These are phyloP conservation scores for Hordeum marinum DNA, from an alignment of 176 grass and related monocot species.

Conservation along the genomic window DNA sequence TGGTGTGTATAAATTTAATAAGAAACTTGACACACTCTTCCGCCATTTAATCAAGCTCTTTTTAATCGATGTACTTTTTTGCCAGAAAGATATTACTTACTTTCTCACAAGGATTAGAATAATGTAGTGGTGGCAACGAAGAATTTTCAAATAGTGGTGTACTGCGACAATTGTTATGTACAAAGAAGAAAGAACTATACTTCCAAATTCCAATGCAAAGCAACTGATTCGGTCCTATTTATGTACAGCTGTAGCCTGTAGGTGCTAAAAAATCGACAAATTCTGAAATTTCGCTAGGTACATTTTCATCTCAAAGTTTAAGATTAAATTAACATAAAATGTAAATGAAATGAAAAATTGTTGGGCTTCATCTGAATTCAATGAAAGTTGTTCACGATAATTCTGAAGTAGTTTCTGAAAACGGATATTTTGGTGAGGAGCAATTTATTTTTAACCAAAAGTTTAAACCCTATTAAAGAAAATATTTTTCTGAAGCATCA, in stretches of 20 bases:
- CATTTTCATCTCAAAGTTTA: background rate
- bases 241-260: background rate
- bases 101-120: too few species aligned
- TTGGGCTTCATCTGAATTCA: too few species aligned
- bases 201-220: background rate
- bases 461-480: background rate
- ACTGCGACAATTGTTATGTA: background rate
- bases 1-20: background rate
- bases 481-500: background rate
- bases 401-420: background rate
- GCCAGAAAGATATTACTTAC: background rate
- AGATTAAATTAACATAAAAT: too few species aligned
- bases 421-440: background rate
- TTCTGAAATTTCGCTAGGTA: background rate
- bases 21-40: background rate
- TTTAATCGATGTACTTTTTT: too few species aligned
- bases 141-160: background rate
- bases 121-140: background rate
- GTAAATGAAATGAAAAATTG: too few species aligned
- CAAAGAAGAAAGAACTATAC: background rate
- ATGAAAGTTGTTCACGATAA: background rate
- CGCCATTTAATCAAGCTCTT: too few species aligned
- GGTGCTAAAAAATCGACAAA: background rate
- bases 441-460: background rate
- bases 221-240: background rate